These are phyloP conservation scores for Filobasidium floriforme DNA, from an alignment of 768 basidiomycete genomes.

Conservation along the genomic window DNA sequence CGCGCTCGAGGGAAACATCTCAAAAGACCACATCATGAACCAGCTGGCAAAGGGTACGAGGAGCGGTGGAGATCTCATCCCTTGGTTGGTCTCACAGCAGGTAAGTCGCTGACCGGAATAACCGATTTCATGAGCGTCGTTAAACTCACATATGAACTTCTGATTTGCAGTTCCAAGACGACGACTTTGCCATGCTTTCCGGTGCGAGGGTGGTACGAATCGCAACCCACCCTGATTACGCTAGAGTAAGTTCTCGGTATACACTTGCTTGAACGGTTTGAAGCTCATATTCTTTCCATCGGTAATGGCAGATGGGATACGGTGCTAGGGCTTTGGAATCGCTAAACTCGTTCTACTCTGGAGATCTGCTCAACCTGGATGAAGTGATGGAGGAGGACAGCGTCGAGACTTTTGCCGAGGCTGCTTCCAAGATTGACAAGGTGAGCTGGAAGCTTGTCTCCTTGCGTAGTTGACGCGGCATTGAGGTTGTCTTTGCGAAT, in stretches of 20 bases:
- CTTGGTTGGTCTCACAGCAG: slow-evolving; percentile 83
- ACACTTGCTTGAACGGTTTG: neutral
- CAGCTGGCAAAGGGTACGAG: slow-evolving; percentile 73
- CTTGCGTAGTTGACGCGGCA: neutral
- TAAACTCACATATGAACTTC: slow-evolving; percentile 14
- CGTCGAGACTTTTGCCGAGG: slow-evolving; percentile 59
- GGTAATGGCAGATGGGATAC: slow-evolving; percentile 77
- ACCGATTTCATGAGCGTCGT: neutral
- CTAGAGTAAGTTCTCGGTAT: slow-evolving; percentile 55
- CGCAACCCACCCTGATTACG: slow-evolving; percentile 92
- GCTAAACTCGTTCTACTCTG: slow-evolving; percentile 83
- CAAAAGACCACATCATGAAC: slow-evolving; percentile 74
- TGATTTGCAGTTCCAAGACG: slow-evolving; percentile 83
- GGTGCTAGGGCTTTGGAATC: slow-evolving; percentile 80
- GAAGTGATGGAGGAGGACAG: slow-evolving; percentile 53
- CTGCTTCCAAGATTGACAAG: slow-evolving; percentile 34
- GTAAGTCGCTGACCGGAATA: slow-evolving; percentile 28
- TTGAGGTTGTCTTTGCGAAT: neutral
- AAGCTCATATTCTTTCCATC: neutral
- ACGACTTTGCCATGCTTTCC: slow-evolving; percentile 79
- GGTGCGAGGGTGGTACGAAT: slow-evolving; percentile 87
- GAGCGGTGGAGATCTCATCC: slow-evolving; percentile 92
- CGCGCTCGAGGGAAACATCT: slow-evolving; percentile 88
- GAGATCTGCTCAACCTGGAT: slow-evolving; percentile 80
- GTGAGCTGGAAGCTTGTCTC: slow-evolving; percentile 20